Percentiles rank a stretch among this genome's conserved stretches.
These are phyloP conservation scores for Lichtheimia corymbifera DNA, from an alignment of 371 early-diverging fungal species.

Conservation along the genomic window DNA sequence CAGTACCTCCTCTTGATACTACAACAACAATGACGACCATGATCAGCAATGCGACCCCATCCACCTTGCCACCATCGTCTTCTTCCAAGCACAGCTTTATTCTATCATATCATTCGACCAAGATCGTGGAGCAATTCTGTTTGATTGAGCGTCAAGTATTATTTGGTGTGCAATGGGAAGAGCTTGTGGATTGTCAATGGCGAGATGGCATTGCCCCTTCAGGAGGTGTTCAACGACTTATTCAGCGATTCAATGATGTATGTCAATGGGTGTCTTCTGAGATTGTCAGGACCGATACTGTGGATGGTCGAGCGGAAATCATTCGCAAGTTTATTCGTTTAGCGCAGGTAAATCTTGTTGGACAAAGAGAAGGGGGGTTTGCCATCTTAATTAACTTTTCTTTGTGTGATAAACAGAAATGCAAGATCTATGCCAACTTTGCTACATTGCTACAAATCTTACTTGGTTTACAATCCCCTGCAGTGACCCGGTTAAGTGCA, in stretches of 20 bases:
- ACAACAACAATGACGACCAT: not conserved
- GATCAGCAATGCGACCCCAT: not conserved
- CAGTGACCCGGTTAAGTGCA: slow-evolving; percentile 57
- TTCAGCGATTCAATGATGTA: slow-evolving; percentile 67
- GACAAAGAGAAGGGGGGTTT: not conserved
- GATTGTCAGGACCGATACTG: slow-evolving; percentile 53
- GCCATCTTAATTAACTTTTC: not conserved
- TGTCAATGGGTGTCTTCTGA: slow-evolving; percentile 76
- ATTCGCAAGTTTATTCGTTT: slow-evolving; percentile 74
- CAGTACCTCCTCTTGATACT: no score
- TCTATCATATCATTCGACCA: slow-evolving; percentile 52
- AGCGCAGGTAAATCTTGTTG: slow-evolving; percentile 52
- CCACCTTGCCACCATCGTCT: slow-evolving; percentile 2
- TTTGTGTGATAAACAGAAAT: slow-evolving; percentile 43
- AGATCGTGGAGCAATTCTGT: slow-evolving; percentile 63
- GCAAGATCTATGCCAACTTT: slow-evolving; percentile 64
- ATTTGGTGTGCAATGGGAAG: slow-evolving; percentile 64
- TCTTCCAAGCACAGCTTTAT: slow-evolving; percentile 38
- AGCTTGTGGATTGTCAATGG: slow-evolving; percentile 64
- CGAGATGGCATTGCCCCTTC: slow-evolving; percentile 10
- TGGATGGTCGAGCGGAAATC: slow-evolving; percentile 60
- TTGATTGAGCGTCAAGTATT: slow-evolving; percentile 63
- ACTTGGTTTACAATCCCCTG: slow-evolving; percentile 64
- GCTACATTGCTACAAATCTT: slow-evolving; percentile 65
- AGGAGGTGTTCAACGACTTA: slow-evolving; percentile 57